Percentiles rank a stretch among this genome's conserved stretches.
These are phyloP conservation scores for Fusarium sp. DNA, from an alignment of 2,329 filamentous ascomycete species.

Conservation along the genomic window DNA sequence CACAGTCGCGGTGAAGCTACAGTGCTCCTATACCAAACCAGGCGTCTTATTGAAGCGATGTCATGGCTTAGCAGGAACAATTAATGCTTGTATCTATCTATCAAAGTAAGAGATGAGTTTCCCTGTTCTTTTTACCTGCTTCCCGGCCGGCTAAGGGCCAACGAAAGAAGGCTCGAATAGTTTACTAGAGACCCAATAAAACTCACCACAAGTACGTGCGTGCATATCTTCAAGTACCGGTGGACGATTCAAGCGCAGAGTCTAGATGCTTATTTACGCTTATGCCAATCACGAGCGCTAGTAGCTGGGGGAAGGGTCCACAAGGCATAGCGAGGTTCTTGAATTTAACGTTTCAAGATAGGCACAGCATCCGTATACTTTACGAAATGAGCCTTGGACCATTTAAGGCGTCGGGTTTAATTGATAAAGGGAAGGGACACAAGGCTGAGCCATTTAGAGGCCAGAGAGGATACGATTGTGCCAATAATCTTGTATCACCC, in stretches of 20 bases:
- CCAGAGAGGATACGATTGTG: constrained; percentile 4
- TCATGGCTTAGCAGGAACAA: not conserved
- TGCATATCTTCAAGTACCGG: not conserved
- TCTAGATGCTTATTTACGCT: constrained; percentile 7
- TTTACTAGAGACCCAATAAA: not conserved
- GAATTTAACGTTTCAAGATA: not conserved
- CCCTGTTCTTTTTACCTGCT: not conserved
- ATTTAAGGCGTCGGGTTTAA: not conserved
- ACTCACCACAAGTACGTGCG: not conserved
- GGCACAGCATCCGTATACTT: not conserved
- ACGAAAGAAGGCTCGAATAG: not conserved
- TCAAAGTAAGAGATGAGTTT: not conserved
- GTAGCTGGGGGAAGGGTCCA: not conserved
- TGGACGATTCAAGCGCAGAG: not conserved
- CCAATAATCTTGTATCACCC: constrained; percentile 19
- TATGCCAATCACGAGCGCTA: constrained; percentile 3
- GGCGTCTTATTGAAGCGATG: not conserved
- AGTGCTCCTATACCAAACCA: not conserved
- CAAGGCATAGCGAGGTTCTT: not conserved
- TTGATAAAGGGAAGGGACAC: not conserved
- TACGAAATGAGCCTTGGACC: not conserved
- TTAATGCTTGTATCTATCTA: not conserved
- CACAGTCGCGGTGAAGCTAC: not conserved
- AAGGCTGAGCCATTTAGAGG: not conserved
- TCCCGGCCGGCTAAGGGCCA: not conserved